Evolutionary conservation across 257 asterid species (phyloP), one percentile per base, ranked within the genome.

Genomic region (Ballota nigra): DNA sequence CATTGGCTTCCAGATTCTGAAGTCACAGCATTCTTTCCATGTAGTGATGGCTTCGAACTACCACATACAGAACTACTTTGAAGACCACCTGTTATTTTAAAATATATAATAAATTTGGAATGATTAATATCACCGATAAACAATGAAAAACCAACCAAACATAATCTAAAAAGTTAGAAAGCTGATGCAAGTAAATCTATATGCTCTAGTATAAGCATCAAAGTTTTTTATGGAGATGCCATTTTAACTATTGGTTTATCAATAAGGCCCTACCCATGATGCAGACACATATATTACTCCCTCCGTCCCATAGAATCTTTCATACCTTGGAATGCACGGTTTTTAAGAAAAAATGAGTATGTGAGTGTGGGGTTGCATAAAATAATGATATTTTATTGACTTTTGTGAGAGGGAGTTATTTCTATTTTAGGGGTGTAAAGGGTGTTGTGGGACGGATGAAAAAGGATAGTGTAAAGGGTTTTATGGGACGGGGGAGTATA

Each of bases 41-140:
- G 86, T 26, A 89, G 75, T 9, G 95, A 79, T 52, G 87, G 77
- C 83, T 95, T 95, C 43, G 99, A 88, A 83, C 91, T 89, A 84
- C 97, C 88, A 75, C 89, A 77, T 65, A 80, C 71, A 13, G 96
- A 87, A 66, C 31, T 78, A 51, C 69, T 68, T 49, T 70, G 76
- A 68, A 36, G 72, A 74, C 53, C 58, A 62, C 84, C 97, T 88
- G 83, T 75, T 43, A 72, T 29, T 29, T 58, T n/a, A 33, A 29
- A 52, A 38, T 2, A 67, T 8, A 23, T 34, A 58, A 49, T 38
- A 64, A 69, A 3, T n/a, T n/a, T 53, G 55, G 43, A 36, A 66
- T 8, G 29, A 10, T 51, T 56, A 33, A 59, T 63, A 64, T 7
- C 52, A 68, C 20, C 19, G 15, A 33, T 10, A 57, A 36, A 23